Evolutionary conservation across 75 land plant species (phyloP).

Genomic region (Gnetum montanum): DNA sequence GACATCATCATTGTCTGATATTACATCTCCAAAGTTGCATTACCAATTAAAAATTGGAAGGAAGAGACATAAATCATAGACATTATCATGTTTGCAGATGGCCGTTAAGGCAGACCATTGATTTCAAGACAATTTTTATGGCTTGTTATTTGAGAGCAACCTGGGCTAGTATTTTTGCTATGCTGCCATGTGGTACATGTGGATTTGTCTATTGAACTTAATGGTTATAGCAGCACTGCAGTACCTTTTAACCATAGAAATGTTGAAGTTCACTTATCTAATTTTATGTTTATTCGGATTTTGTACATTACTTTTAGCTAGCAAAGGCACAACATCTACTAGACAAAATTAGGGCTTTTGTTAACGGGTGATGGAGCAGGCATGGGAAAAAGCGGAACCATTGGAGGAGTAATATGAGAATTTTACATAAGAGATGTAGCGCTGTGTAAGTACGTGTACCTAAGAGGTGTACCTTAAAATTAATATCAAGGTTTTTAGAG

Average conservation of each 20-base stretch:
- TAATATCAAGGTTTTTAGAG: background rate
- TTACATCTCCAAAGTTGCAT: slow-evolving; percentile 93
- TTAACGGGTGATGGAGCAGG: slow-evolving; percentile 99
- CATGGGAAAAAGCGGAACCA: slow-evolving; percentile 93
- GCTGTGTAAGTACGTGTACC: slow-evolving; percentile 51
- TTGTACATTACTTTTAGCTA: background rate
- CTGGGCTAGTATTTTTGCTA: too few species aligned
- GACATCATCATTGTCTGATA: slow-evolving; percentile 90
- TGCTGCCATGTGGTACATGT: too few species aligned
- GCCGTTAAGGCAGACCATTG: too few species aligned
- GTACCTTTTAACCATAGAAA: too few species aligned
- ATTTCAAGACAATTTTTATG: too few species aligned
- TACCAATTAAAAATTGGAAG: slow-evolving; percentile 56
- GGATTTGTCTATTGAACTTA: too few species aligned
- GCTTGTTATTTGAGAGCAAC: too few species aligned
- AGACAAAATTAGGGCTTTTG: slow-evolving; percentile 68
- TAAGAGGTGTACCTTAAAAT: background rate
- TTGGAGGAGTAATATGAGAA: slow-evolving; percentile 96
- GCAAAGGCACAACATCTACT: slow-evolving; percentile 92
- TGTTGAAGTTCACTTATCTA: too few species aligned
- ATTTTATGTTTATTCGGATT: too few species aligned
- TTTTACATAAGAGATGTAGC: slow-evolving; percentile 79
- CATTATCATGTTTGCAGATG: slow-evolving; percentile 87
- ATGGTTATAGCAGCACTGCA: too few species aligned
- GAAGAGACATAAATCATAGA: slow-evolving; percentile 55